These are phyloP conservation scores for Verticillium klebahnii DNA, from an alignment of 2,329 filamentous ascomycete species.

Conservation along the genomic window DNA sequence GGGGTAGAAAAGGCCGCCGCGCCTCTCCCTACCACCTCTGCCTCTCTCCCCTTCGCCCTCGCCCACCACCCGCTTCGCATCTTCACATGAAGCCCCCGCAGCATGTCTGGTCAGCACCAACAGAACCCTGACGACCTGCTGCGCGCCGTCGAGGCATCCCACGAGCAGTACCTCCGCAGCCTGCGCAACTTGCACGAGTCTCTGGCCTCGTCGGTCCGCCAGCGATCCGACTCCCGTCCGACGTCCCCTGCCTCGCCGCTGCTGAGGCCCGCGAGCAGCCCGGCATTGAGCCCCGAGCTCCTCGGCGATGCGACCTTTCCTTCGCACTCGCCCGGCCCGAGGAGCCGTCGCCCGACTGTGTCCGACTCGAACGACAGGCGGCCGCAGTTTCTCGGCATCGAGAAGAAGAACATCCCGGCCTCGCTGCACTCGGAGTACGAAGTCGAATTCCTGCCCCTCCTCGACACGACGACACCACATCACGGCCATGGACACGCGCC, in stretches of 20 bases:
- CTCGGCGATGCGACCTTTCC: constrained; percentile 5
- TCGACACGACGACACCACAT: constrained; percentile 1
- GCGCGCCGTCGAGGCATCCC: constrained; percentile 24
- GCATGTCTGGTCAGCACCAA: constrained; percentile 15
- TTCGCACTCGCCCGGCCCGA: constrained; percentile 4
- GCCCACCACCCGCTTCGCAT: not conserved
- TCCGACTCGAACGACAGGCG: constrained; percentile 13
- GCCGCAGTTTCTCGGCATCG: not conserved
- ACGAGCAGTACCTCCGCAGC: constrained; percentile 27
- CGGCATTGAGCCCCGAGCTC: constrained; percentile 5
- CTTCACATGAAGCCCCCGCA: not conserved
- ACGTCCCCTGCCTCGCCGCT: constrained; percentile 37
- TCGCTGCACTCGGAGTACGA: constrained; percentile 15
- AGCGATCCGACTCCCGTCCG: constrained; percentile 3
- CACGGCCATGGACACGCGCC: not conserved
- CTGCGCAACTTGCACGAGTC: constrained; percentile 23
- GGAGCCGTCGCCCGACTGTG: constrained; percentile 23
- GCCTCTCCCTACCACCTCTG: not conserved
- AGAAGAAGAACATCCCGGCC: constrained; percentile 9
- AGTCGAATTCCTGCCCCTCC: constrained; percentile 12
- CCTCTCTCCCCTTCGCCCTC: not conserved
- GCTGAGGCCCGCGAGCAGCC: constrained; percentile 34
- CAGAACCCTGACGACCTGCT: constrained; percentile 27
- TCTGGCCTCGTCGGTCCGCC: constrained; percentile 8
- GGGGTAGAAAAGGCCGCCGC: constrained; percentile 1